Base-by-base conservation (phyloP, 768 basidiomycete species). In the Trametes punicea region DNA sequence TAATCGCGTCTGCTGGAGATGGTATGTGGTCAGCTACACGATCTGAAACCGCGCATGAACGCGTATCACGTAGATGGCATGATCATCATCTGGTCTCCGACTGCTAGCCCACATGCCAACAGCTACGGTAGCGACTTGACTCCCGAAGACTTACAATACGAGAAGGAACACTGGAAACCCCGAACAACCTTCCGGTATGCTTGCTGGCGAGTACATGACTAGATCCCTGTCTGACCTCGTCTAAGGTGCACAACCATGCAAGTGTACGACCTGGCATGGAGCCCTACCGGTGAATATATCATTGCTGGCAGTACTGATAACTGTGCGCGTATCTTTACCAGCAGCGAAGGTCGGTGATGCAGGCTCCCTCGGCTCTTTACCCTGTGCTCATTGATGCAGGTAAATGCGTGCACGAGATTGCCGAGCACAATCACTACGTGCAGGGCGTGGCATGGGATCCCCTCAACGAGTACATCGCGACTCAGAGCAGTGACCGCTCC, bases 381-480 rank as follows among this genome's bases (percentile, higher is more conserved):
- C 6, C n/a, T n/a, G 2, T 20, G 25, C 33, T 60, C 62, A 39
- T 46, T 59, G 31, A 25, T 65, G 38, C 65, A 93, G 93, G 93
- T 26, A 87, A 88, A 76, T 90, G 90, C 65, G 80, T 97, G 11
- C 83, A 85, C 63, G 91, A 94, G 69, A 88, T 95, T 57, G 88
- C 91, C 1, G 96, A 98, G 65, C 97, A 99, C 71, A 84, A 81
- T 30, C 96, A 98, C 71, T 98, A 91, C 67, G 97, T 99, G 0
- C 97, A 99, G 75, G 97, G 97, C 8, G 97, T 98, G 26, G 92
- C 96, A 0, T 99, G 97, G 97, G 97, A 99, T 62, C 97, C 97
- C 1, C 73, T 97, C 64, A 94, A 96, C 69, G 93, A 97, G 70
- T 98, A 90, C 67, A 91, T 99, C 58, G 95, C 97, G 3, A 98